Base-by-base conservation (phyloP, 768 basidiomycete species). In the Russula dissimulans region DNA sequence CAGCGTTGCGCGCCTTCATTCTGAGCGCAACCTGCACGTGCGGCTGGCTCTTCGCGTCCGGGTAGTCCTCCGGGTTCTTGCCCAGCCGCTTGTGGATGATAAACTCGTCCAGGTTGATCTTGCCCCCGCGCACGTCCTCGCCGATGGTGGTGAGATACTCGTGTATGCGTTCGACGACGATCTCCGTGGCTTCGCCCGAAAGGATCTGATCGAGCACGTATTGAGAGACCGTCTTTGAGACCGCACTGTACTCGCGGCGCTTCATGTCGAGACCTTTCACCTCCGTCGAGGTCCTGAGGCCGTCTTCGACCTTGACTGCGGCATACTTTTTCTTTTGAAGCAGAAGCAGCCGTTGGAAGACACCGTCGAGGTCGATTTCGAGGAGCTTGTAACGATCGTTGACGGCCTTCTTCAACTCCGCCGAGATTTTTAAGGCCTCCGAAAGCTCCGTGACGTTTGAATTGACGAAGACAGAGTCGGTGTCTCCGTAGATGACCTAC, bases 321-420 rank as follows among this genome's bases (percentile, higher is more conserved):
- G 97, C 97, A 66, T 99, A 99, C 74, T 99, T 98, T 79, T 99
- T 99, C 81, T 99, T 99, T 69, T 98, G 95, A 56, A 99, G 75
- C 11, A 99, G 80, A 2, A 99, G 74, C 44, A 99, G 78, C 0
- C 97, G 84, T 68, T 95, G 85, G 77, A 99, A 99, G 39, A 98
- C 81, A 3, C 89, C 85, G 68, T 99, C 95, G 15, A 97, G 79
- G 69, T 99, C 97, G 61, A 99, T 99, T 71, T 99, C 97, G 48
- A 99, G 85, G 26, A 97, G 81, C 70, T 83, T 90, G 76, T 97
- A 98, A 18, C 89, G 84, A 59, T 98, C 92, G 68, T 99, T 99
- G 67, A 98, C 95, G 5, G 87, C 86, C 70, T 92, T 94, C 76
- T 98, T 98, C 80, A 99, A 89, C 42, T 87, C 84, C 5, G 82